Evolutionary conservation across 306 rosid species (phyloP).

Genomic region (Phaseolus lunatus): DNA sequence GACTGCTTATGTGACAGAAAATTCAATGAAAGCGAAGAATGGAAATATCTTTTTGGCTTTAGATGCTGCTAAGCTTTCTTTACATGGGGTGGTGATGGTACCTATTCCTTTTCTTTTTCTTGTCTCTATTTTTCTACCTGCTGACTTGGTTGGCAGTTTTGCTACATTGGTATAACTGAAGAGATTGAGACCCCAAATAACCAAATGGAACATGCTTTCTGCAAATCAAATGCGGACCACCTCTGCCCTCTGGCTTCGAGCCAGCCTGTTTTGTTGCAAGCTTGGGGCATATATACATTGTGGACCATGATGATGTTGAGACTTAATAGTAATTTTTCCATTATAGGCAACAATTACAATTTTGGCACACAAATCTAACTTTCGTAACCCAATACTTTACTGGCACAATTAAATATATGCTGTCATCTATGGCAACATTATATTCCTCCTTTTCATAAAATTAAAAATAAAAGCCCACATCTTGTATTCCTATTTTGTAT

Average conservation of each 20-base stretch:
- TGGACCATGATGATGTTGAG: constrained; percentile 44
- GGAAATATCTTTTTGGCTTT: constrained; percentile 40
- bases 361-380: constrained; percentile 47
- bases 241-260: constrained; percentile 30
- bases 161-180: constrained; percentile 37
- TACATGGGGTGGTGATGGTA: constrained; percentile 42
- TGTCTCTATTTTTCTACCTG: constrained; percentile 39
- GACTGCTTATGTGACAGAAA: constrained; percentile 46
- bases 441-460: neutral
- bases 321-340: constrained; percentile 49
- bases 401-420: constrained; percentile 17
- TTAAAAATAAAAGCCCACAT: neutral
- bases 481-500: neutral
- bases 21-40: constrained; percentile 27
- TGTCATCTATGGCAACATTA: constrained; percentile 26
- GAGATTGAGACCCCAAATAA: constrained; percentile 46
- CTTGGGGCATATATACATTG: constrained; percentile 44
- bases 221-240: constrained; percentile 44
- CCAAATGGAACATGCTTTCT: constrained; percentile 47
- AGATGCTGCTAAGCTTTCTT: constrained; percentile 41
- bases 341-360: constrained; percentile 56
- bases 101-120: constrained; percentile 38
- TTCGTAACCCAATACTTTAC: constrained; percentile 21
- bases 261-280: constrained; percentile 50
- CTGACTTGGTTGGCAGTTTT: constrained; percentile 47